Evolutionary conservation across 306 rosid species (phyloP), one percentile per base, ranked within the genome.

Genomic region (Potentilla sterilis): DNA sequence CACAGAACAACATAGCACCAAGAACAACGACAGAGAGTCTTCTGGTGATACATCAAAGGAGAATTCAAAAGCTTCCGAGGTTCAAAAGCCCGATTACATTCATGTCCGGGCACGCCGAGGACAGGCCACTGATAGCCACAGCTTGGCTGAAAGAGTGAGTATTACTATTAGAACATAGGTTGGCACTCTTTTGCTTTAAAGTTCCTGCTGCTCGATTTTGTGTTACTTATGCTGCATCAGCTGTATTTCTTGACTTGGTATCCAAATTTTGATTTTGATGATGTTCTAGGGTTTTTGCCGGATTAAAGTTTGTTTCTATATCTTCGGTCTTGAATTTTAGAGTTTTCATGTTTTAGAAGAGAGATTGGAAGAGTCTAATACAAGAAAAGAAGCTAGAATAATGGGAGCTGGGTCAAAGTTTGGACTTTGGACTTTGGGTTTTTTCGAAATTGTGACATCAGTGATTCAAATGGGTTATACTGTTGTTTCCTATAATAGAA

Each of bases 91-190:
- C 3, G 98, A 89, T 70, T 93, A 89, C 86, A 93, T 93, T 79
- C 98, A 93, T 75, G 98, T 93, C 58, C 84, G 98, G 47, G 97
- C 98, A 1, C 90, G 98, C 35, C 95, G 97, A 10, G 98, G 97
- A 32, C 98, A 93, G 85, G 98, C 98, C 77, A 93, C 98, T 18
- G 98, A 93, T 82, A 93, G 97, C 81, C 98, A 93, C 61, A 93
- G 98, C 86, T 77, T 93, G 81, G 98, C 28, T 28, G 28, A 28
- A 28, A 28, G 28, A 28, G 28, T 28, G 28, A 28, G 28, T 28
- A 28, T 28, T 28, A 28, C 28, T 28, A 28, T 28, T 28, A 28
- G 28, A 28, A 28, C 28, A 28, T 28, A 28, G 28, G 28, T 28
- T 28, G 28, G 28, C 28, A 28, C 28, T 28, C 28, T 28, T 28